Conservation (phyloP, 257 asterid genomes). For the Fraxinus pennsylvanica region DNA sequence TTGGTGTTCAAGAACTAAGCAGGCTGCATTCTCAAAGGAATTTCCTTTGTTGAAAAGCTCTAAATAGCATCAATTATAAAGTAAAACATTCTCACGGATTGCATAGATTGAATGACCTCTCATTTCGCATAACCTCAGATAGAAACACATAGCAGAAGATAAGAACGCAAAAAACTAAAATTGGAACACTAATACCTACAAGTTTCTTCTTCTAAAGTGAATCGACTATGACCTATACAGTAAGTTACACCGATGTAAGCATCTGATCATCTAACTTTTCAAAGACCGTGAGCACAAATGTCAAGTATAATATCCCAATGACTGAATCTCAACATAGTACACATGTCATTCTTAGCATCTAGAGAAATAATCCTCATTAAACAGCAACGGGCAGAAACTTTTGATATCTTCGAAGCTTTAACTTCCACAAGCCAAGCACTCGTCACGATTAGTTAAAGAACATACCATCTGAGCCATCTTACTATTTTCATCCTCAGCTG, state of each 20-base stretch:
- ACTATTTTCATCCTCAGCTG: conserved; percentile 45
- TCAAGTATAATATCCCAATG: neutral
- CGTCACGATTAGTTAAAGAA: conserved; percentile 77
- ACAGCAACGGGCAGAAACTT: neutral
- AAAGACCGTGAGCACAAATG: conserved; percentile 7
- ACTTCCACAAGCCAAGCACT: conserved; percentile 85
- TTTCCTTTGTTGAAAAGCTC: neutral
- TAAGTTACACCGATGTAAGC: neutral
- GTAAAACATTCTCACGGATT: neutral
- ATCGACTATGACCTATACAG: neutral
- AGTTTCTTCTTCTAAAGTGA: neutral
- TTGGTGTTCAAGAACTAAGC: too few relatives aligned
- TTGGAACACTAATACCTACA: neutral
- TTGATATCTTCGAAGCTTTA: conserved; percentile 12
- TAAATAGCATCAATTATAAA: neutral
- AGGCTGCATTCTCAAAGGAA: neutral
- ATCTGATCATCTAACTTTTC: conserved; percentile 4
- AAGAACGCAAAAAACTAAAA: neutral
- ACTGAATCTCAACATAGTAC: neutral
- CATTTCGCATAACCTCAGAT: conserved; percentile 10
- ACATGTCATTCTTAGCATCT: neutral
- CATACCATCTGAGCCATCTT: conserved; percentile 84
- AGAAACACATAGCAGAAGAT: neutral
- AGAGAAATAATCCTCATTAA: neutral
- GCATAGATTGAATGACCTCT: conserved; percentile 12